phyloP scores from a whole-genome alignment of 2,329 filamentous ascomycete species.

The Colletotrichum simmondsii region DNA sequence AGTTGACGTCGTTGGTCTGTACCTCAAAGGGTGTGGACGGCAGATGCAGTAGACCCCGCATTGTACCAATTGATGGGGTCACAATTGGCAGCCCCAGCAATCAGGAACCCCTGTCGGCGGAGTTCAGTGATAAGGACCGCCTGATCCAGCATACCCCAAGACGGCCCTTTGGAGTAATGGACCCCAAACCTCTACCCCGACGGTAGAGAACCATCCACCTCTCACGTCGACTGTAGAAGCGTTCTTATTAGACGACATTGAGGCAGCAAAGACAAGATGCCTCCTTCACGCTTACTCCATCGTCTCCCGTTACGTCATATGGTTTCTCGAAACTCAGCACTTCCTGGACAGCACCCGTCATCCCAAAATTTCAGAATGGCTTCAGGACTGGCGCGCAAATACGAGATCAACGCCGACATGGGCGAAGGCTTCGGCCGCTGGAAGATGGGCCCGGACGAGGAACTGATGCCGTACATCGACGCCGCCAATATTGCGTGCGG shows the following conservation, averaged over 20 bases:
- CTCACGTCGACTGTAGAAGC: background rate
- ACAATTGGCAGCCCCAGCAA: background rate
- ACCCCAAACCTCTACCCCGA: background rate
- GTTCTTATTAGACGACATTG: background rate
- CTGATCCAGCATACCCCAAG: background rate
- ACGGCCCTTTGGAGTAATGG: background rate
- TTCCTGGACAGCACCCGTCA: background rate
- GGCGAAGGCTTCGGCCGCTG: slow-evolving; percentile 61
- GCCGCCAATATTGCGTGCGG: slow-evolving; percentile 72
- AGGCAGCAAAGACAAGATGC: background rate
- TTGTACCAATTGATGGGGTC: background rate
- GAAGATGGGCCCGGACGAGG: slow-evolving; percentile 43
- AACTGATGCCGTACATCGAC: slow-evolving; percentile 70
- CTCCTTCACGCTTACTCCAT: background rate
- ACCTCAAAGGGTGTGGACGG: background rate
- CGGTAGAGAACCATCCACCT: background rate
- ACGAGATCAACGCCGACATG: slow-evolving; percentile 61
- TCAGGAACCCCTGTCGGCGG: background rate
- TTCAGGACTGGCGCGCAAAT: slow-evolving; percentile 4
- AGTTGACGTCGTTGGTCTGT: background rate
- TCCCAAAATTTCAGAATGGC: background rate
- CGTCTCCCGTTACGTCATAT: background rate
- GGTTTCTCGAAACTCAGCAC: background rate
- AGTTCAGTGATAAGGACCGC: background rate
- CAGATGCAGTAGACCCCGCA: background rate